Base-by-base conservation (phyloP, 2,329 filamentous ascomycete species). In the Pseudogymnoascus sp. region DNA sequence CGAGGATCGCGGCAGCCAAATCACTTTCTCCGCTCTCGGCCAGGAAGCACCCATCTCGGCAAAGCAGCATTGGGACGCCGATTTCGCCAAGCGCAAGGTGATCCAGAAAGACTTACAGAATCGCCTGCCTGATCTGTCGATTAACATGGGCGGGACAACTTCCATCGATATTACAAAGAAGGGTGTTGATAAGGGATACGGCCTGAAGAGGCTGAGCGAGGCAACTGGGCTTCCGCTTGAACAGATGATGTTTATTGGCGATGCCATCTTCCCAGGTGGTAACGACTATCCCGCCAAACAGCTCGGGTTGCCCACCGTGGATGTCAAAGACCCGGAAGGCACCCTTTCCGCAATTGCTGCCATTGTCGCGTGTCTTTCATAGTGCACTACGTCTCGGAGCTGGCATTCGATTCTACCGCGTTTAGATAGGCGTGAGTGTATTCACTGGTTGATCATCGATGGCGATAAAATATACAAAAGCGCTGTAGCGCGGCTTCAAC, bases 1-100 rank as follows among this genome's bases (percentile, higher is more conserved):
- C 63, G 75, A 77, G 63, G 75, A 77, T 63, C 75, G 75, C 48
- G 75, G 74, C 31, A 74, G 73, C 66, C 74, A 77, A 68, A 76
- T 77, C 60, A 77, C 75, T 10, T 76, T 77, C 65, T 76, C 75
- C 1, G 75, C 75, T 1, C 74, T 77, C 1, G 75, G 75, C 42
- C 75, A 76, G 66, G 64, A 75, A 63, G 74, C 75, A 5, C 74
- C 75, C n/a, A 66, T 74, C 7, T 38, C 44, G 5, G 72, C 66
- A 10, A 77, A 77, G 66, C 68, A 74, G 65, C 60, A 61, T 25
- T 77, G 75, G 75, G 75, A 77, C 59, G 73, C 74, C 1, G 70
- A 76, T 61, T 75, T 76, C 63, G 73, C 69, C 27, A 76, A 77
- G 67, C 73, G 75, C 36, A 73, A 71, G 59, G 68, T 75, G 35